phyloP scores from a whole-genome alignment of 345 rosid genomes.

The Citrus maxima region DNA sequence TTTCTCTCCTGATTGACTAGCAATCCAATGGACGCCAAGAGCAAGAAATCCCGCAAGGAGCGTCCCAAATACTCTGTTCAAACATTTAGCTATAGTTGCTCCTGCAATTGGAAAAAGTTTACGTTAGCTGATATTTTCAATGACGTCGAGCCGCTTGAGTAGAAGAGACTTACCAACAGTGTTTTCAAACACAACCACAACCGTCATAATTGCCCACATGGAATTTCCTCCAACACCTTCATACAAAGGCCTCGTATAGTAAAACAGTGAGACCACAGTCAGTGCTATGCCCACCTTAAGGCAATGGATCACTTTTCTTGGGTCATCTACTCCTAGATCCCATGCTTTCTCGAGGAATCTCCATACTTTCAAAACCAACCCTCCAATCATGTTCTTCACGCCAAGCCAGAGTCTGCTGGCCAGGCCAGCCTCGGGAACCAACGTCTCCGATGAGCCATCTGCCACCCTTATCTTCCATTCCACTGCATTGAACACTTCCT shows the following conservation, averaged over 20 bases:
- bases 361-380: conserved; percentile 17
- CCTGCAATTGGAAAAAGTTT: conserved; percentile 28
- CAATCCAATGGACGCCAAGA: conserved; percentile 44
- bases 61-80: conserved; percentile 45
- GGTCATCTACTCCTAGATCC: conserved; percentile 34
- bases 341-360: conserved; percentile 31
- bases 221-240: conserved; percentile 50
- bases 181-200: conserved; percentile 44
- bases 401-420: conserved; percentile 23
- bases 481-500: conserved; percentile 19
- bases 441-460: conserved; percentile 35
- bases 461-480: conserved; percentile 47
- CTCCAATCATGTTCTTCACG: conserved; percentile 17
- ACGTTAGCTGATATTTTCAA: background rate
- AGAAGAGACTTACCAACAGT: conserved; percentile 33
- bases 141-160: background rate
- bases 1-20: conserved; percentile 30
- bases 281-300: conserved; percentile 46
- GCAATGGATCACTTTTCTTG: conserved; percentile 44
- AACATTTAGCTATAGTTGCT: conserved; percentile 33
- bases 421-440: conserved; percentile 29
- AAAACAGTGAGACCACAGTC: conserved; percentile 31
- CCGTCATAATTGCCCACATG: conserved; percentile 61
- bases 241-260: conserved; percentile 43
- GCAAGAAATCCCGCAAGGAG: conserved; percentile 45